These are phyloP conservation scores for Rosa persica DNA, from an alignment of 306 rosid genomes.

Conservation along the genomic window DNA sequence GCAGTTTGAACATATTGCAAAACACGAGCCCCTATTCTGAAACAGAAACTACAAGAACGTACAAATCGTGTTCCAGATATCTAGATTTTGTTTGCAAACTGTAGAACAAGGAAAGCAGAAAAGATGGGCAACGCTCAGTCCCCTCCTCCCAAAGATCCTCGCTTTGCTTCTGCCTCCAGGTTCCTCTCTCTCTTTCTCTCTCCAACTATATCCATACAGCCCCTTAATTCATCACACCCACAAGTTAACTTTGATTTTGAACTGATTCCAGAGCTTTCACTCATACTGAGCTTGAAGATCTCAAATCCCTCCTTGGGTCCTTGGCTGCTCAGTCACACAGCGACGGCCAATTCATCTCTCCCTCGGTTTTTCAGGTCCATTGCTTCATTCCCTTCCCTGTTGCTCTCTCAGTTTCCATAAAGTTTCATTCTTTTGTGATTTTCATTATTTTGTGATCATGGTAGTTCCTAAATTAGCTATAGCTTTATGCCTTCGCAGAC, in stretches of 20 bases:
- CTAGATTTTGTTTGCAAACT: background rate
- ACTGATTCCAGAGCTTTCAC: conserved; percentile 64
- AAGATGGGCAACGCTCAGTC: conserved; percentile 56
- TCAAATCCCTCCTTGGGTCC: conserved; percentile 51
- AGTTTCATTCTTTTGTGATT: background rate
- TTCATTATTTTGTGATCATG: background rate
- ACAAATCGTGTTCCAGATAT: too few species aligned
- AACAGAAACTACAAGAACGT: too few species aligned
- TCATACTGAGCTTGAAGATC: conserved; percentile 58
- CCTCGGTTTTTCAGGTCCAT: conserved; percentile 67
- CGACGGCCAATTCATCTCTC: conserved; percentile 46
- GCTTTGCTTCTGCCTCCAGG: conserved; percentile 72
- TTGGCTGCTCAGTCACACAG: conserved; percentile 64
- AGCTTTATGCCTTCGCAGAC: conserved; percentile 33
- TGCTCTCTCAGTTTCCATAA: background rate
- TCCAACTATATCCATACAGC: too few species aligned
- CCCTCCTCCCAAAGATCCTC: conserved; percentile 39
- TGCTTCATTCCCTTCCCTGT: background rate
- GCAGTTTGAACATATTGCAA: too few species aligned
- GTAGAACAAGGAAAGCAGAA: background rate
- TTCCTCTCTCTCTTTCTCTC: conserved; percentile 17
- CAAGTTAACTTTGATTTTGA: background rate
- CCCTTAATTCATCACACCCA: background rate
- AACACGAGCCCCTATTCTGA: too few species aligned
- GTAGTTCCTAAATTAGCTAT: background rate